These are phyloP conservation scores for Funneliformis mosseae DNA, from an alignment of 192 early-diverging fungal genomes.

Conservation along the genomic window DNA sequence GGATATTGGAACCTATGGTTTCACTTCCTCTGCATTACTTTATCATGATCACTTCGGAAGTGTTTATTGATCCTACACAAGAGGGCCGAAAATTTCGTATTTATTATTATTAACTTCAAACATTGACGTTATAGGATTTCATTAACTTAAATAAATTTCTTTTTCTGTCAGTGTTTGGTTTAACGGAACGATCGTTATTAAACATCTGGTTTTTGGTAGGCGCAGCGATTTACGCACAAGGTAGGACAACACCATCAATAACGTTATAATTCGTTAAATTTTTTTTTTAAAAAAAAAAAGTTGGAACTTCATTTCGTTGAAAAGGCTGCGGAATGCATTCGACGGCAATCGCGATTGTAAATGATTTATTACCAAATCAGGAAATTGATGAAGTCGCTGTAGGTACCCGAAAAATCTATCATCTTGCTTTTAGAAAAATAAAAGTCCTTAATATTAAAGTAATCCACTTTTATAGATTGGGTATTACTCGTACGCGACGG, in stretches of 20 bases:
- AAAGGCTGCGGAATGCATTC: constrained; percentile 24
- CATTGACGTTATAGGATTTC: background rate
- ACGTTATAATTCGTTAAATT: too few species aligned
- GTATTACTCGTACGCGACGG: background rate
- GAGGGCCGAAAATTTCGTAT: background rate
- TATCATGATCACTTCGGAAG: constrained; percentile 6
- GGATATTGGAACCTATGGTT: constrained; percentile 21
- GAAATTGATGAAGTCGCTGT: constrained; percentile 29
- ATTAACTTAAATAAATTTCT: background rate
- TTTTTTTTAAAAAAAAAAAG: background rate
- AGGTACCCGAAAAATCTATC: background rate
- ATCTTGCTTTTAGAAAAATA: background rate
- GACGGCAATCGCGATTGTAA: constrained; percentile 35
- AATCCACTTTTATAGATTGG: background rate
- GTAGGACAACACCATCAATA: background rate
- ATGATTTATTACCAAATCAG: constrained; percentile 38
- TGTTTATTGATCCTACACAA: constrained; percentile 1
- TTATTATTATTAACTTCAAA: background rate
- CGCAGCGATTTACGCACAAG: constrained; percentile 27
- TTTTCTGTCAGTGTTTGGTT: background rate
- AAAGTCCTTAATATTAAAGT: background rate
- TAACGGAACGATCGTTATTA: constrained; percentile 12
- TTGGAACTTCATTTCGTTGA: background rate
- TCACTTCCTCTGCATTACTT: constrained; percentile 9
- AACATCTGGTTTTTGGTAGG: constrained; percentile 21